Evolutionary conservation across 176 grass and related monocot genomes (phyloP).

Genomic region (Alopecurus myosuroides): DNA sequence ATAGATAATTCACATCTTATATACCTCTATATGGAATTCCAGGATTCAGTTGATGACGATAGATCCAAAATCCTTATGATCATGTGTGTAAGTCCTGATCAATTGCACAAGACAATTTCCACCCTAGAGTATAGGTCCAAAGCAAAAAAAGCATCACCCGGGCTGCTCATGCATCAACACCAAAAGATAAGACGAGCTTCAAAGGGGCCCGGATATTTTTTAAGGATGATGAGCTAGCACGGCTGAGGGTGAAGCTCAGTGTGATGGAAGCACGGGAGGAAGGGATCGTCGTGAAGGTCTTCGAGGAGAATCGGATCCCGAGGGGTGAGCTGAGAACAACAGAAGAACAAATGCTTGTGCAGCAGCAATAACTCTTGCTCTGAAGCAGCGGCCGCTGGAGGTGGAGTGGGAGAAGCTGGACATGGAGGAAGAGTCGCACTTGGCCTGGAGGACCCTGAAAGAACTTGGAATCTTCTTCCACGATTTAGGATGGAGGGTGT

Average conservation of each 20-base stretch:
- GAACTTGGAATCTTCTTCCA: not conserved
- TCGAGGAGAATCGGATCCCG: constrained; percentile 25
- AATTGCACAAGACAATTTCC: constrained; percentile 76
- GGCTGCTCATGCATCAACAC: constrained; percentile 35
- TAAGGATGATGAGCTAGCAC: constrained; percentile 57
- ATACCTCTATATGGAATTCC: constrained; percentile 15
- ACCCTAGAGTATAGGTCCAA: constrained; percentile 88
- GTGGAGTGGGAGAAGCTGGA: constrained; percentile 39
- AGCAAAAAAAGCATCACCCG: constrained; percentile 87
- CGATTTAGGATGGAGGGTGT: not conserved
- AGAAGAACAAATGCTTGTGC: constrained; percentile 40
- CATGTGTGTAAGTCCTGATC: constrained; percentile 79
- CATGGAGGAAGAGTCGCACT: not conserved
- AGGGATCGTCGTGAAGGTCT: too few species aligned
- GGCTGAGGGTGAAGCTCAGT: constrained; percentile 28
- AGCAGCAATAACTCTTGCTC: constrained; percentile 40
- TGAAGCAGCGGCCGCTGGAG: constrained; percentile 53
- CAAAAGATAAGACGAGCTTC: constrained; percentile 42
- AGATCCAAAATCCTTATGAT: constrained; percentile 93
- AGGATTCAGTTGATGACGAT: constrained; percentile 89
- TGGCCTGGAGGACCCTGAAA: not conserved
- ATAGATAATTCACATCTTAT: not conserved
- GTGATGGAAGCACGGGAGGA: constrained; percentile 38
- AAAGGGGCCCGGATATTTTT: constrained; percentile 28
- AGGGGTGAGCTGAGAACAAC: constrained; percentile 32